Evolutionary conservation across 2,329 filamentous ascomycete species (phyloP).

Genomic region (Tolypocladium nubicola): DNA sequence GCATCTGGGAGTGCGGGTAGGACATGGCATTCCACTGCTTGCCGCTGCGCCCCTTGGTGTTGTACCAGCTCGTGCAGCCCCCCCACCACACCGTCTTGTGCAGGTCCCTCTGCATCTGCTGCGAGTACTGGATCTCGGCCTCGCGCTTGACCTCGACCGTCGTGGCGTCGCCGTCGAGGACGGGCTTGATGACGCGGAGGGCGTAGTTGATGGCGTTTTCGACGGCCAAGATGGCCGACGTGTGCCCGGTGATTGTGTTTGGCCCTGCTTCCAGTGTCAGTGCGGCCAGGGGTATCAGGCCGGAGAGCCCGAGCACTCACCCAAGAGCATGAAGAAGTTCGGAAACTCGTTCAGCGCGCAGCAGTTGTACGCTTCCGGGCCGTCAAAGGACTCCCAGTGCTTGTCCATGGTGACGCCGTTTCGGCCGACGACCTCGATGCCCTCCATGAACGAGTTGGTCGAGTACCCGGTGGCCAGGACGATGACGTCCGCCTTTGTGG

Average conservation of each 20-base stretch:
- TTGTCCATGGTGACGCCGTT: constrained; percentile 38
- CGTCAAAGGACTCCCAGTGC: constrained; percentile 48
- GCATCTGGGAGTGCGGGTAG: constrained; percentile 23
- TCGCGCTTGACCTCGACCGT: constrained; percentile 19
- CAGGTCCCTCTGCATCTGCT: constrained; percentile 20
- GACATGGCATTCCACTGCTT: constrained; percentile 21
- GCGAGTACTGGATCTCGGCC: constrained; percentile 22
- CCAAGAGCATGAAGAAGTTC: constrained; percentile 54
- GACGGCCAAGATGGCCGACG: constrained; percentile 45
- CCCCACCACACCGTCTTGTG: constrained; percentile 22
- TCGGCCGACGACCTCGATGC: constrained; percentile 40
- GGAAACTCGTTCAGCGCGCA: constrained; percentile 49
- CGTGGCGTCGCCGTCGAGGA: constrained; percentile 22
- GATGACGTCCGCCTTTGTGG: constrained; percentile 46
- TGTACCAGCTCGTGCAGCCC: constrained; percentile 28
- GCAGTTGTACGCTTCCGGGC: constrained; percentile 50
- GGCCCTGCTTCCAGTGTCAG: constrained; percentile 27
- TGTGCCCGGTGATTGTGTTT: constrained; percentile 53
- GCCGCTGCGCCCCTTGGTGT: constrained; percentile 11
- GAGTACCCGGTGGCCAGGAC: constrained; percentile 52
- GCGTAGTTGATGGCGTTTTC: constrained; percentile 53
- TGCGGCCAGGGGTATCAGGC: background rate
- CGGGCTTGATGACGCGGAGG: constrained; percentile 44
- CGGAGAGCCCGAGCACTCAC: constrained; percentile 6
- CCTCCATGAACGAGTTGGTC: constrained; percentile 41